Base-by-base conservation (phyloP, 2,329 filamentous ascomycete genomes). In the Falciphora oryzae region DNA sequence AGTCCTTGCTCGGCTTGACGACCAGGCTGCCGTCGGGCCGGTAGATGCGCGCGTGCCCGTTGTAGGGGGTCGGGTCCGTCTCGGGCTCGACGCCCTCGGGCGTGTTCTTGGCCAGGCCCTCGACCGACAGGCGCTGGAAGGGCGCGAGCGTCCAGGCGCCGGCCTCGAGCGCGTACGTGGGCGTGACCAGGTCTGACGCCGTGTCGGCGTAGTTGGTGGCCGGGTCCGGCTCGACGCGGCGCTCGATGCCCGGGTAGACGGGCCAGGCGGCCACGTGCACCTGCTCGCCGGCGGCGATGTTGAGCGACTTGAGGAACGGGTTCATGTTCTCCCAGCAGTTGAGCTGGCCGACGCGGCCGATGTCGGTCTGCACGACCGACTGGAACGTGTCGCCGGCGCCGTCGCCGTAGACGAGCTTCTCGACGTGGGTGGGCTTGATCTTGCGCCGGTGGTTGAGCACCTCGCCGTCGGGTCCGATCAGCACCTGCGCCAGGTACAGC, bases 81-180 rank as follows among this genome's bases (percentile, higher is more conserved):
- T 69, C 62, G 1, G 59, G 7, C 4, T 63, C 64, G 61, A 44
- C 53, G 0, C 78, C 77, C 0, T 74, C 75, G 11, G 74, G 68
- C 0, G 80, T 82, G 10, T 73, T 71, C 71, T 85, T 77, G 2
- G 69, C 16, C 83, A 76, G 0, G 79, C 83, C 18, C 75, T 70
- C 8, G 80, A 68, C 0, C 75, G 77, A 62, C 84, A 75, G 3
- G 86, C 76, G 0, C 78, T 72, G 0, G 83, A 84, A 61, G 74
- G 74, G 67, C 85, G 82, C 3, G 11, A 87, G 76, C 1, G 88
- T 85, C 66, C 82, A 88, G 0, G 81, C 72, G 11, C 77, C 75
- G 1, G 81, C 79, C 69, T 88, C 85, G 11, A 87, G 80, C 1
- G 85, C 84, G 67, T 86, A 86, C 0, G 80, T 78, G 66, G 81